These are phyloP conservation scores for Claviceps lovelessii DNA, from an alignment of 2,329 filamentous ascomycete genomes.

Conservation along the genomic window DNA sequence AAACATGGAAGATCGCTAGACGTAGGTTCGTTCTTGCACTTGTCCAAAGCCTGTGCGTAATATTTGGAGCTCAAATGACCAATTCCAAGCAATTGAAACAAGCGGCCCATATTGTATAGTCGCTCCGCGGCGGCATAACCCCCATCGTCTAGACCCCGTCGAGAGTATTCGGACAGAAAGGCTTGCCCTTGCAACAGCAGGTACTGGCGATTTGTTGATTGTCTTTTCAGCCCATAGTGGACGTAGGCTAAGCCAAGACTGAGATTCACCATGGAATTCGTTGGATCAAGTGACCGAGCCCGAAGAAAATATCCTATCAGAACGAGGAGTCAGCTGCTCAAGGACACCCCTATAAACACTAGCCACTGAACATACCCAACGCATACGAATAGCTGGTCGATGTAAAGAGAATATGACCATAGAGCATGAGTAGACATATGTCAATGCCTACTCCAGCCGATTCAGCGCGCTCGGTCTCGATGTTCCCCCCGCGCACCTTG, in stretches of 20 bases:
- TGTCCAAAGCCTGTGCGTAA: constrained; percentile 37
- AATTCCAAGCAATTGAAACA: constrained; percentile 24
- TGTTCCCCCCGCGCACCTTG: constrained; percentile 12
- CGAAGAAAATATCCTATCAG: constrained; percentile 63
- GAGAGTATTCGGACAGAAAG: constrained; percentile 45
- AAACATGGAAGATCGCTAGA: constrained; percentile 15
- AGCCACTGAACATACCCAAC: constrained; percentile 36
- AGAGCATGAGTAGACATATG: constrained; percentile 69
- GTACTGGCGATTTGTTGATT: constrained; percentile 80
- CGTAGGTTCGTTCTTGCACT: neutral
- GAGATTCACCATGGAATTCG: constrained; percentile 66
- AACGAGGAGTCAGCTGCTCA: constrained; percentile 1
- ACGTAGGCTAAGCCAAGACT: constrained; percentile 74
- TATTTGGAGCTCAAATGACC: constrained; percentile 49
- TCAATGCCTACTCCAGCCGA: constrained; percentile 39
- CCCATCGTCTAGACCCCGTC: constrained; percentile 6
- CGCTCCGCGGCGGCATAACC: constrained; percentile 15
- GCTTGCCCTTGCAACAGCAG: constrained; percentile 71
- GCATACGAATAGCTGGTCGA: constrained; percentile 74
- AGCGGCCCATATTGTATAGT: constrained; percentile 25
- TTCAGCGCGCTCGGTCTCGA: neutral
- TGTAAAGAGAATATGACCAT: constrained; percentile 77
- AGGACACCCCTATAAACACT: neutral
- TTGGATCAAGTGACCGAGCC: constrained; percentile 57
- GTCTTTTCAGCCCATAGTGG: constrained; percentile 77